These are phyloP conservation scores for Raphanus sativus DNA, from an alignment of 345 rosid genomes.

Conservation along the genomic window DNA sequence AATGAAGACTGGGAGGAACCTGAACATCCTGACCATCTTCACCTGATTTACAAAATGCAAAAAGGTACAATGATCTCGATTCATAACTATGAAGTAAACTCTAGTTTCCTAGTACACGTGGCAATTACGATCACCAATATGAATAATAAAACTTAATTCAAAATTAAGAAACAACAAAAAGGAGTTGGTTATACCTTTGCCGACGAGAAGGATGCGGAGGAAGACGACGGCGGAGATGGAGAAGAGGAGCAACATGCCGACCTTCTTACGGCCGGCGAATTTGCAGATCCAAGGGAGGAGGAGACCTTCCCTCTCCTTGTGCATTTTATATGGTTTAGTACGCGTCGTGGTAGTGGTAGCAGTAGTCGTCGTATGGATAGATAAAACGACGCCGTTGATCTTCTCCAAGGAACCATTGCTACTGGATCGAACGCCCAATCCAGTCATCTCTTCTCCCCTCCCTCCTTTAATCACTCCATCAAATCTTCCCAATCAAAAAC, in stretches of 20 bases:
- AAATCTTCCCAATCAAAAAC: slow-evolving; percentile 29
- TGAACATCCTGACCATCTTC: slow-evolving; percentile 62
- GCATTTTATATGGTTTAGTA: slow-evolving; percentile 71
- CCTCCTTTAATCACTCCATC: slow-evolving; percentile 37
- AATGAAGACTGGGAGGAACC: slow-evolving; percentile 44
- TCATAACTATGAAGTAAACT: too few relatives aligned
- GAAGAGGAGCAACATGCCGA: slow-evolving; percentile 91
- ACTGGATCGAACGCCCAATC: slow-evolving; percentile 79
- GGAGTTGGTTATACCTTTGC: slow-evolving; percentile 36
- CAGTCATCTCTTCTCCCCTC: slow-evolving; percentile 53
- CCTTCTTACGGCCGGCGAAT: slow-evolving; percentile 86
- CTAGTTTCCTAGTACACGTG: too few relatives aligned
- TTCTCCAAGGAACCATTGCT: slow-evolving; percentile 87
- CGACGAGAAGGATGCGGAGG: slow-evolving; percentile 73
- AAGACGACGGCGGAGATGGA: slow-evolving; percentile 80
- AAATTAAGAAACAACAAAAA: too few relatives aligned
- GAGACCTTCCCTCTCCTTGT: slow-evolving; percentile 71
- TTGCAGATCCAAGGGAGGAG: slow-evolving; percentile 82
- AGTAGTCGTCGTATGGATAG: slow-evolving; percentile 34
- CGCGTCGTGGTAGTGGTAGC: slow-evolving; percentile 40
- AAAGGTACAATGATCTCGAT: too few relatives aligned
- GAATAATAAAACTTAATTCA: too few relatives aligned
- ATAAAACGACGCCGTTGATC: slow-evolving; percentile 54
- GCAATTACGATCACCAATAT: too few relatives aligned
- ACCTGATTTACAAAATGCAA: slow-evolving; percentile 45